A percentile compares a stretch with the other conserved stretches of the same genome.
These are phyloP conservation scores for Citrus inodora DNA, from an alignment of 345 rosid species.

Conservation along the genomic window DNA sequence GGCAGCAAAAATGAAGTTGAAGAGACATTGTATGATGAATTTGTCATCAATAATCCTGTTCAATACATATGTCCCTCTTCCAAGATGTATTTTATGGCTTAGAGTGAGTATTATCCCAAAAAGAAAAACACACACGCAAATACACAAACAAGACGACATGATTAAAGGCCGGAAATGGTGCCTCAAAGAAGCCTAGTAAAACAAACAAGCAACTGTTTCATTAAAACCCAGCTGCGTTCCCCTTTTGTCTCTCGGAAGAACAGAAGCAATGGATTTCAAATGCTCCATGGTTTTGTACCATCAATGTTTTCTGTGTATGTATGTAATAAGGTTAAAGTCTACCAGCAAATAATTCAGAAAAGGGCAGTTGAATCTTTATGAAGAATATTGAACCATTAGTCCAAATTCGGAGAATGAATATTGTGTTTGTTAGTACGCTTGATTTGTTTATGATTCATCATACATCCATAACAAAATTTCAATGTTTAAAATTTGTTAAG, in stretches of 20 bases:
- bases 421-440: too few relatives aligned
- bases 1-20: slow-evolving; percentile 7
- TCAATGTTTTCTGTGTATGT: too few relatives aligned
- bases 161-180: neutral
- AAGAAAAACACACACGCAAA: too few relatives aligned
- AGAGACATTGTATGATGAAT: slow-evolving; percentile 15
- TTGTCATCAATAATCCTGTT: neutral
- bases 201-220: neutral
- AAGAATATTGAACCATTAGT: too few relatives aligned
- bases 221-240: neutral
- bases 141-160: neutral
- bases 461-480: too few relatives aligned
- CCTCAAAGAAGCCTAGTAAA: neutral
- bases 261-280: neutral
- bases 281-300: neutral
- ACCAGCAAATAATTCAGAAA: too few relatives aligned
- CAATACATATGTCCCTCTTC: slow-evolving; percentile 13
- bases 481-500: too few relatives aligned
- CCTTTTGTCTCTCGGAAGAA: too few relatives aligned
- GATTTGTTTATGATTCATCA: too few relatives aligned
- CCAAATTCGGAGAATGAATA: too few relatives aligned
- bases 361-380: too few relatives aligned
- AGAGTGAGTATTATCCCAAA: slow-evolving; percentile 8
- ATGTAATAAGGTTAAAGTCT: too few relatives aligned
- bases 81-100: slow-evolving; percentile 18